Base-by-base conservation (phyloP, 495 filamentous ascomycete genomes). In the Hypoxylon lienhwacheense region DNA sequence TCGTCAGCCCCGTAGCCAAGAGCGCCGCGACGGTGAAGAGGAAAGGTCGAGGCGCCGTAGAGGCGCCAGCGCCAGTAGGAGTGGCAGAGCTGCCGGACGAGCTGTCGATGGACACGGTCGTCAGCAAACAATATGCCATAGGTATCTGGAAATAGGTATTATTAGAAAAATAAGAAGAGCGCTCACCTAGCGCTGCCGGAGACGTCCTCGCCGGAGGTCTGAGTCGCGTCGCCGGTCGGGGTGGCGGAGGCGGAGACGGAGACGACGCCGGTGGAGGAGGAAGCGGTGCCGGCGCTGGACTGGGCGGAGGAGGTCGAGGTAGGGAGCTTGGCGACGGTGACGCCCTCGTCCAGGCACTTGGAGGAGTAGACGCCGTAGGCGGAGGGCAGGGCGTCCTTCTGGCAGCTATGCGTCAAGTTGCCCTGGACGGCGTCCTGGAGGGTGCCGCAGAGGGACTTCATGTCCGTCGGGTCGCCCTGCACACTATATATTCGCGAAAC, bases 371-470 rank as follows among this genome's bases (percentile, higher is more conserved):
- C 58, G 12, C 44, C 26, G 39, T 61, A 65, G 31, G 68, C 66
- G 26, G 44, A 26, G 26, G 67, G 37, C n/a, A 62, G 47, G 8
- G 50, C 46, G 15, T 51, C 59, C 21, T 44, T 56, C 47, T 56
- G 49, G 58, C 68, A 70, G 32, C 39, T 49, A 7, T 62, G 39
- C 8, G 68, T 70, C 32, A 70, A 54, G 54, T 70, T 70, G 52
- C 68, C 68, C 33, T 45, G 47, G 14, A 70, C 35, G 7, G 50
- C 36, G 15, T 52, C 15, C 49, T 61, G 59, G 29, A 66, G 59
- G 36, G 55, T 33, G 11, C 66, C 66, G 57, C 68, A 70, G 33
- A 70, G 45, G 3, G 66, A 52, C 53, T 61, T 60, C 36, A 67
- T 31, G 47, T 69, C 68, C 32, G 64, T 36, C 1, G 68, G 68